phyloP scores from a whole-genome alignment of 768 basidiomycete genomes.

The Mycena rebaudengoi region DNA sequence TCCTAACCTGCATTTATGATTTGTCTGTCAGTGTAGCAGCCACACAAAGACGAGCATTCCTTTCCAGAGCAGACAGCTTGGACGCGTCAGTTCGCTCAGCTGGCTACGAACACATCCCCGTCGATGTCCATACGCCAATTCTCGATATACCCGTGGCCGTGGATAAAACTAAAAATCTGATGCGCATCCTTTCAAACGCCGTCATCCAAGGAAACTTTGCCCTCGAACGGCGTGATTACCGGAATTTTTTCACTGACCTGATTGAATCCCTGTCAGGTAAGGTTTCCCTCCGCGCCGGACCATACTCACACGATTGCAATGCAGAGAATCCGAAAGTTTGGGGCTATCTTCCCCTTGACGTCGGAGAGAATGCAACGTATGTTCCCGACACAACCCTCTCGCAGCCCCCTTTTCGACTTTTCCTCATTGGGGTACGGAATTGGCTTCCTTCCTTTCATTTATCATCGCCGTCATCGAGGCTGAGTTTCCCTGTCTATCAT shows the following conservation, averaged over 20 bases:
- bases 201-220: constrained; percentile 50
- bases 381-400: constrained; percentile 30
- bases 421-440: constrained; percentile 37
- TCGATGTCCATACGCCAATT: constrained; percentile 44
- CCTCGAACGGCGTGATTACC: too few species aligned
- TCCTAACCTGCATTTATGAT: background rate
- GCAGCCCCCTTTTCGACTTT: constrained; percentile 40
- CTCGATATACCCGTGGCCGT: constrained; percentile 39
- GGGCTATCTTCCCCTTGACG: constrained; percentile 42
- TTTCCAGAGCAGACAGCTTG: constrained; percentile 37
- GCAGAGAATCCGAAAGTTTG: constrained; percentile 42
- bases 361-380: constrained; percentile 25
- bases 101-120: constrained; percentile 42
- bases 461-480: too few species aligned
- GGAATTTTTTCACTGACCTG: constrained; percentile 46
- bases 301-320: background rate
- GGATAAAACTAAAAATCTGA: constrained; percentile 32
- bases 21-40: constrained; percentile 34
- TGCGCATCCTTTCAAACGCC: too few species aligned
- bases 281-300: background rate
- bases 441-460: too few species aligned
- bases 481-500: too few species aligned
- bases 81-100: constrained; percentile 36
- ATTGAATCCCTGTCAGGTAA: constrained; percentile 38
- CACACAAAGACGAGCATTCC: constrained; percentile 38